These are phyloP conservation scores for Trichoderma guizhouense DNA, from an alignment of 2,329 filamentous ascomycete species.

Conservation along the genomic window DNA sequence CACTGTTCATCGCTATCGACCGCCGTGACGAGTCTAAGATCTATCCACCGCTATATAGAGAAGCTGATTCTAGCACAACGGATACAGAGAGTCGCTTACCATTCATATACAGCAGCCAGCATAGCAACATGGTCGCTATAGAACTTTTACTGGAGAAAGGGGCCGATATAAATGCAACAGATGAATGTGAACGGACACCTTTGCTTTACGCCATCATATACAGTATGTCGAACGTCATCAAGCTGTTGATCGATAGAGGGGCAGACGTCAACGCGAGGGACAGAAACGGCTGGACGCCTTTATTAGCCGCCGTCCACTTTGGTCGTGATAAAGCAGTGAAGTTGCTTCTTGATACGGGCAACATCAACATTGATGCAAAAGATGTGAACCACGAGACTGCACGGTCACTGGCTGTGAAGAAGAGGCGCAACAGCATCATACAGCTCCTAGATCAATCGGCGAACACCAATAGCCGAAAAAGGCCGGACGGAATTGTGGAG, in stretches of 20 bases:
- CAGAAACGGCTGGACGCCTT: background rate
- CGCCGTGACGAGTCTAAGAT: too few species aligned
- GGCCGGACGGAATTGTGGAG: background rate
- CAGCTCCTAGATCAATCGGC: background rate
- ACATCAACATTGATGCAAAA: background rate
- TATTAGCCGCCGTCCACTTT: background rate
- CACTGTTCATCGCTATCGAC: too few species aligned
- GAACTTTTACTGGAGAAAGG: background rate
- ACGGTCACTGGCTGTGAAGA: background rate
- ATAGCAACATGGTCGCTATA: background rate
- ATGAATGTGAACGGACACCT: background rate
- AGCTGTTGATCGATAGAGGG: background rate
- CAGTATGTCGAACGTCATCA: background rate
- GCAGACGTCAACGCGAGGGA: too few species aligned
- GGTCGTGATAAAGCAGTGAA: background rate
- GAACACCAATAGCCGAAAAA: background rate
- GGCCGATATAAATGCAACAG: background rate
- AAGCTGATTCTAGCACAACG: background rate
- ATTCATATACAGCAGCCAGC: background rate
- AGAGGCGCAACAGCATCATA: background rate
- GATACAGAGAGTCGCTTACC: background rate
- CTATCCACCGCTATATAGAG: too few species aligned
- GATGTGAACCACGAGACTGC: background rate
- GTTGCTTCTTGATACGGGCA: background rate
- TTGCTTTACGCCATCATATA: background rate